Evolutionary conservation across 345 rosid species (phyloP).

Genomic region (Angophora floribunda): DNA sequence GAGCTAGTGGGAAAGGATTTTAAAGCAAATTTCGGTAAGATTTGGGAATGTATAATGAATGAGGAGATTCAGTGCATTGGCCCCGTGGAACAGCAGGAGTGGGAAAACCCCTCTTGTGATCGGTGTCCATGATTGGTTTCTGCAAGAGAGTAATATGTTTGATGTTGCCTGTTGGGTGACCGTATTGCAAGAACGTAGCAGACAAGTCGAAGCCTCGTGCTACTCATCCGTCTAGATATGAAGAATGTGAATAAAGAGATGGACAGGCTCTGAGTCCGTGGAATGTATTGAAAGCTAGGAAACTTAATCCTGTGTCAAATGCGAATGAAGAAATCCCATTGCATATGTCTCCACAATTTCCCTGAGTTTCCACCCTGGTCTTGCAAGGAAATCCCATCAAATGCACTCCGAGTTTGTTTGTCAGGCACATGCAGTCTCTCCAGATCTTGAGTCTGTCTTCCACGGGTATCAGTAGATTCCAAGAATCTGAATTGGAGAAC

Average conservation of each 20-base stretch:
- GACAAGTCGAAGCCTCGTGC: neutral
- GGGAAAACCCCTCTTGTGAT: neutral
- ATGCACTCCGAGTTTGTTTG: neutral
- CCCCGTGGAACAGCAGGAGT: neutral
- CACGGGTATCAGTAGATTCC: neutral
- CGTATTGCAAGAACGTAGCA: neutral
- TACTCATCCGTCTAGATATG: fast-evolving
- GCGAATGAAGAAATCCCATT: neutral
- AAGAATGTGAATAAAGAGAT: neutral
- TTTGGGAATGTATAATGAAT: neutral
- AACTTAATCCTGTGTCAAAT: neutral
- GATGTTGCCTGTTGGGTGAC: neutral
- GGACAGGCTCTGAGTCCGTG: neutral
- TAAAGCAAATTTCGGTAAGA: neutral
- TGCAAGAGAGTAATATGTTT: neutral
- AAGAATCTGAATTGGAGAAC: neutral
- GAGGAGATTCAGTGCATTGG: neutral
- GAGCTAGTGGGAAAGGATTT: neutral
- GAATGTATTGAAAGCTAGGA: neutral
- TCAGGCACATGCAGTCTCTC: neutral
- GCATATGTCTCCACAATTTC: neutral
- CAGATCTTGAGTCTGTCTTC: neutral
- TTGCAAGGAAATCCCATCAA: neutral
- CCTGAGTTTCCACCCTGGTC: neutral
- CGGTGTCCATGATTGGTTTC: neutral